These are phyloP conservation scores for Scleromitrula shiraiana DNA, from an alignment of 2,329 filamentous ascomycete species.

Conservation along the genomic window DNA sequence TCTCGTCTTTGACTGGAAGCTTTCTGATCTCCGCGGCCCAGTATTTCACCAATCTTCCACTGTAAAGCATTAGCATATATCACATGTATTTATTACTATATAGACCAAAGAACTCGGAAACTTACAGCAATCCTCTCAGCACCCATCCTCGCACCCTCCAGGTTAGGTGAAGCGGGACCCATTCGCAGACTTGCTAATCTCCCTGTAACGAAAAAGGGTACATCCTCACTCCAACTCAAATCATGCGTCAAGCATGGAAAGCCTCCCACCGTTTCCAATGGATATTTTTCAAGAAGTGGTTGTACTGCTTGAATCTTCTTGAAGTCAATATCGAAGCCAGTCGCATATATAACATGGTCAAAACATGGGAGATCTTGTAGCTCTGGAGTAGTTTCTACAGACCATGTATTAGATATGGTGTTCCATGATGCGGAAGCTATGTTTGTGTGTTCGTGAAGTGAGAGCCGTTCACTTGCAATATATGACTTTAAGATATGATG, in stretches of 20 bases:
- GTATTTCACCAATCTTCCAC: conserved; percentile 19
- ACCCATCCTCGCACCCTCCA: conserved; percentile 64
- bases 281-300: conserved; percentile 49
- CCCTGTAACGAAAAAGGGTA: conserved; percentile 66
- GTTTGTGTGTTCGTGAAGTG: conserved; percentile 15
- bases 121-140: conserved; percentile 50
- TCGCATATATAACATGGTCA: conserved; percentile 43
- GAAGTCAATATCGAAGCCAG: conserved; percentile 60
- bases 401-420: conserved; percentile 38
- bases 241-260: conserved; percentile 69
- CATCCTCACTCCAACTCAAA: conserved; percentile 64
- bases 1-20: conserved; percentile 1
- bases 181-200: conserved; percentile 59
- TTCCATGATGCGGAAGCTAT: conserved; percentile 47
- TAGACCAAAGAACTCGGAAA: background rate
- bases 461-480: conserved; percentile 10
- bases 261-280: conserved; percentile 54
- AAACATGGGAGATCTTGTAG: conserved; percentile 39
- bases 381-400: conserved; percentile 40
- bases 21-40: conserved; percentile 4
- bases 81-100: background rate
- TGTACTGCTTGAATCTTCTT: conserved; percentile 51
- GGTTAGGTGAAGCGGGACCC: conserved; percentile 64
- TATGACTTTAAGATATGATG: conserved; percentile 14
- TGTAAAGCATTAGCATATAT: background rate